Conservation (phyloP, 1,284 basidiomycete genomes). For the Ceratobasidium sp. region DNA sequence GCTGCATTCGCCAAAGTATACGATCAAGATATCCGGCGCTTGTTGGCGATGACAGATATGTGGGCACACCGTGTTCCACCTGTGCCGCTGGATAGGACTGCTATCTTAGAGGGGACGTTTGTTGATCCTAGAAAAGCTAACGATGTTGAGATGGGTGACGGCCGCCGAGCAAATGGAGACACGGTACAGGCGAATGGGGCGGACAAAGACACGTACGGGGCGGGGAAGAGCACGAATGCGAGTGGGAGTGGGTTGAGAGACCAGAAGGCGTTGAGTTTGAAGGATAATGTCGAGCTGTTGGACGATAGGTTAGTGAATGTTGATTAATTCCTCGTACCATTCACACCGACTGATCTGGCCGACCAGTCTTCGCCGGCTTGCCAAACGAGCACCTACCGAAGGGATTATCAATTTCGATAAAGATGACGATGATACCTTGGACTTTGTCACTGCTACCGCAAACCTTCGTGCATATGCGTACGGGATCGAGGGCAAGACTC, state of each 20-base stretch:
- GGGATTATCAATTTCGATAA: conserved; percentile 93
- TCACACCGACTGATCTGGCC: background rate
- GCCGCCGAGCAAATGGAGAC: conserved; percentile 47
- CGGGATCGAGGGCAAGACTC: conserved; percentile 87
- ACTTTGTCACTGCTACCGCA: conserved; percentile 94
- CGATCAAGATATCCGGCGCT: conserved; percentile 84
- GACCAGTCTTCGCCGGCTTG: conserved; percentile 79
- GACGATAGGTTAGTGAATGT: conserved; percentile 71
- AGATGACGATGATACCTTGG: conserved; percentile 95
- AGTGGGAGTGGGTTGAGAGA: conserved; percentile 71
- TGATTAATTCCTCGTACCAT: conserved; percentile 3
- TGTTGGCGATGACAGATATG: conserved; percentile 97
- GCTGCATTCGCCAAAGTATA: conserved; percentile 66
- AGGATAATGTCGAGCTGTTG: conserved; percentile 85
- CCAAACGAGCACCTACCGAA: conserved; percentile 77
- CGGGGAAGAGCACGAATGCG: conserved; percentile 46
- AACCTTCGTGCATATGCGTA: conserved; percentile 94
- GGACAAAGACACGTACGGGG: conserved; percentile 29
- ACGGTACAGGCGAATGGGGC: conserved; percentile 49
- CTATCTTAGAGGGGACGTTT: conserved; percentile 72
- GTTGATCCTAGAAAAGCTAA: conserved; percentile 54
- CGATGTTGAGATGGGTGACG: conserved; percentile 18
- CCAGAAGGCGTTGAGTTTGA: conserved; percentile 76
- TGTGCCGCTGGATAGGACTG: conserved; percentile 81
- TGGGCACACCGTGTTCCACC: conserved; percentile 91